Evolutionary conservation across 2,329 filamentous ascomycete genomes (phyloP).

Genomic region (Leptographium lundbergii): DNA sequence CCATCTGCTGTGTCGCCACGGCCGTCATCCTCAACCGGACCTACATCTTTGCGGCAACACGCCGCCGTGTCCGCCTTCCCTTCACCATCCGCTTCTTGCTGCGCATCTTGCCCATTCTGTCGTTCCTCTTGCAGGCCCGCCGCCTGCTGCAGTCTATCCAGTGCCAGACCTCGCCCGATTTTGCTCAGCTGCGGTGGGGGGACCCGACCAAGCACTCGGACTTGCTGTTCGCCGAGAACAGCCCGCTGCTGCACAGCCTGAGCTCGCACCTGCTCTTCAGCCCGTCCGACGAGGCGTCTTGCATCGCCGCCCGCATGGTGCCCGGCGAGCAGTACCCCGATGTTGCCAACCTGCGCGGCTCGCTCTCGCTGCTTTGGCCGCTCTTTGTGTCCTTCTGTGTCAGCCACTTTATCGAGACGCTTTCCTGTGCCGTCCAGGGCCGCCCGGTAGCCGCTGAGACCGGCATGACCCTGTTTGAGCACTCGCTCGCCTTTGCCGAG

Average conservation of each 20-base stretch:
- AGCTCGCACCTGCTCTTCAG: constrained; percentile 63
- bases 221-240: constrained; percentile 58
- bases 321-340: constrained; percentile 38
- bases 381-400: constrained; percentile 57
- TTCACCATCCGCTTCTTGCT: constrained; percentile 61
- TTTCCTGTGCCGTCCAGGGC: constrained; percentile 80
- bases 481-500: constrained; percentile 90
- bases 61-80: constrained; percentile 62
- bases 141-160: constrained; percentile 72
- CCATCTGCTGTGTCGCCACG: constrained; percentile 73
- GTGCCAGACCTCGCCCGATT: constrained; percentile 75
- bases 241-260: constrained; percentile 56
- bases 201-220: constrained; percentile 51
- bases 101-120: constrained; percentile 56
- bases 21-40: constrained; percentile 83
- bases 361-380: constrained; percentile 64
- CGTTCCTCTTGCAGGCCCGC: constrained; percentile 57
- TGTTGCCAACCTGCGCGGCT: constrained; percentile 52
- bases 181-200: constrained; percentile 56
- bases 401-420: constrained; percentile 79
- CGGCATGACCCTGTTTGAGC: constrained; percentile 93
- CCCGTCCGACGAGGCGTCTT: constrained; percentile 62
- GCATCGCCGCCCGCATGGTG: constrained; percentile 61
- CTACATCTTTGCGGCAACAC: constrained; percentile 82
- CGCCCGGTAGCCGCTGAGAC: constrained; percentile 70